Base-by-base conservation (phyloP, 2,329 filamentous ascomycete species). In the Calycina marina region DNA sequence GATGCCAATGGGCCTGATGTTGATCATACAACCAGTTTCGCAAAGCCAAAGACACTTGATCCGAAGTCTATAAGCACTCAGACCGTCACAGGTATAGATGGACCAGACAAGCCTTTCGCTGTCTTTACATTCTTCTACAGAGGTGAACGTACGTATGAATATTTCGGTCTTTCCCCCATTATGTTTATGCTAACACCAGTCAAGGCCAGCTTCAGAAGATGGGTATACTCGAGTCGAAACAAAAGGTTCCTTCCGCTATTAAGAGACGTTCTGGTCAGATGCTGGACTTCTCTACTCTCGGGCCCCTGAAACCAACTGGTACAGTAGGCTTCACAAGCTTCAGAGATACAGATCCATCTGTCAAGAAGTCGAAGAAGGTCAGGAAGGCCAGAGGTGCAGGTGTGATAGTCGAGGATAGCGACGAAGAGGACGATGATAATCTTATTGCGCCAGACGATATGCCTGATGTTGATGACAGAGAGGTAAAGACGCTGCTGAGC, bases 11-110 rank as follows among this genome's bases (percentile, higher is more conserved):
- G 86, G 46, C 79, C 74, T 25, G 84, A 93, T 49, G 72, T 94
- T 35, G 90, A 96, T 57, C 90, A 98, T 54, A 96, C 90, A 2
- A 96, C 90, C 5, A 93, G 86, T 53, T 96, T 96, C 56, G 88
- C 88, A 6, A 93, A 94, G 59, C 88, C 86, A 10, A 96, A 94
- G 65, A 80, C 84, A 2, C 66, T 94, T 32, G 92, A 96, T 59
- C 88, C 88, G 0, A 94, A 94, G 60, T 85, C 84, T 2, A 98
- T 98, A 52, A 96, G 86, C 52, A 98, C 90, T 3, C 90, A 98
- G 59, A 98, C 90, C 0, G 90, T 98, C n/a, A 96, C 90, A 6
- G 90, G 88, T 12, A 93, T 96, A 40, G 90, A 98, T 55, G 83
- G 85, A 0, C 85, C 86, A 13, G 88, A 96, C 41, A 90, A 88